A percentile compares a stretch with the other conserved stretches of the same genome.
These are phyloP conservation scores for Ceratocystis colombiana DNA, from an alignment of 2,329 filamentous ascomycete genomes.

Conservation along the genomic window DNA sequence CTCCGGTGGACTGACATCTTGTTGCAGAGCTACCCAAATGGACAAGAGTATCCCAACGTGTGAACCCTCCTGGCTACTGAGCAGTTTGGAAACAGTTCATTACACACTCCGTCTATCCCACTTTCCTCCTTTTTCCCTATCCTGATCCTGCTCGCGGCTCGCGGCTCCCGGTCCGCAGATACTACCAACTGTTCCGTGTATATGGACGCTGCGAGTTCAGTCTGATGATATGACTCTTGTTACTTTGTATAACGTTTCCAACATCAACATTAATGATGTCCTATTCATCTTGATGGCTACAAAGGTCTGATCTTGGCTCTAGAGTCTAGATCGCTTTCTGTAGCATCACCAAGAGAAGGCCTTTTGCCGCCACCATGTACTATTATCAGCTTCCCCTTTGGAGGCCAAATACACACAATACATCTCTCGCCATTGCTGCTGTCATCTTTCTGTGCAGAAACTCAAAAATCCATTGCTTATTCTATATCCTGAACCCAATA, in stretches of 20 bases:
- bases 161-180: conserved; percentile 15
- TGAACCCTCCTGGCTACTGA: conserved; percentile 93
- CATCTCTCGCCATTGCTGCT: neutral
- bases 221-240: neutral
- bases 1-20: neutral
- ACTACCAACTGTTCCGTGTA: neutral
- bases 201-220: neutral
- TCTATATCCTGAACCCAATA: conserved; percentile 24
- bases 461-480: conserved; percentile 23
- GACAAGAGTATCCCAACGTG: conserved; percentile 86
- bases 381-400: conserved; percentile 12
- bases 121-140: conserved; percentile 6
- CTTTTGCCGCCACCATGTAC: neutral
- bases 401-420: conserved; percentile 8
- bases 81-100: neutral
- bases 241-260: conserved; percentile 5
- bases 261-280: neutral
- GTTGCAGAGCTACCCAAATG: conserved; percentile 69
- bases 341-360: neutral
- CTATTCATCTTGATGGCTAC: neutral
- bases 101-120: neutral
- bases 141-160: neutral
- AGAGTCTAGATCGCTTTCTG: neutral
- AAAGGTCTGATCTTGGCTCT: neutral
- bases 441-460: neutral